These are phyloP conservation scores for Pseudocercospora fijiensis DNA, from an alignment of 2,329 filamentous ascomycete genomes.

Conservation along the genomic window DNA sequence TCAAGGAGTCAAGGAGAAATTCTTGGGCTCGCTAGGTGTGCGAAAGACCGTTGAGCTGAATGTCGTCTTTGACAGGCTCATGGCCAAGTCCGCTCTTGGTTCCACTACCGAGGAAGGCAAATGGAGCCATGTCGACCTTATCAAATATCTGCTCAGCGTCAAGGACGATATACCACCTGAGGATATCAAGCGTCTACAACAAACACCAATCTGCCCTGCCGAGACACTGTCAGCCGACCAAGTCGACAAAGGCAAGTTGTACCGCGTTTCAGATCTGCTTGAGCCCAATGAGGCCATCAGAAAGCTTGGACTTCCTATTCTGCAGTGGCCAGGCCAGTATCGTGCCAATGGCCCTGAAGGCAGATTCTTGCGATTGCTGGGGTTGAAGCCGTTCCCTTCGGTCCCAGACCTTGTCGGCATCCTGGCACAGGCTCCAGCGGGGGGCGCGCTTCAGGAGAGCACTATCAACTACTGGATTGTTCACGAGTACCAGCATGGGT, in stretches of 20 bases:
- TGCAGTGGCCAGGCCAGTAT: constrained; percentile 79
- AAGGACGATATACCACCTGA: constrained; percentile 79
- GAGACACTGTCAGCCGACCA: constrained; percentile 55
- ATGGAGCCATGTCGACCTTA: constrained; percentile 92
- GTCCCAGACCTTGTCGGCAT: constrained; percentile 74
- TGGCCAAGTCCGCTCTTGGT: constrained; percentile 59
- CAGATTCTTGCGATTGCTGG: constrained; percentile 69
- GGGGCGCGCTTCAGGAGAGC: constrained; percentile 61
- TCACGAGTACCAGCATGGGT: constrained; percentile 75
- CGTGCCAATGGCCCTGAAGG: constrained; percentile 67
- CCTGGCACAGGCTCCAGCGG: constrained; percentile 64
- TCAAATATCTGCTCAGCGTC: constrained; percentile 91
- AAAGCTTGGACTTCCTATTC: constrained; percentile 68
- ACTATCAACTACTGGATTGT: constrained; percentile 80
- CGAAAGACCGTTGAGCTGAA: constrained; percentile 93
- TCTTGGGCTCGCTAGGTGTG: constrained; percentile 78
- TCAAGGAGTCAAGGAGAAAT: constrained; percentile 83
- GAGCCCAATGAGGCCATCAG: constrained; percentile 72
- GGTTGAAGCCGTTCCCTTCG: constrained; percentile 69
- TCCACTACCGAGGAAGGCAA: constrained; percentile 52
- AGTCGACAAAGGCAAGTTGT: constrained; percentile 47
- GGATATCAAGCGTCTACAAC: constrained; percentile 75
- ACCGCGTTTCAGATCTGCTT: constrained; percentile 75
- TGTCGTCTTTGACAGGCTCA: constrained; percentile 84
- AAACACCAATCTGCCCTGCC: constrained; percentile 78